Base-by-base conservation (phyloP, 2,329 filamentous ascomycete species). In the Talaromyces sp. region DNA sequence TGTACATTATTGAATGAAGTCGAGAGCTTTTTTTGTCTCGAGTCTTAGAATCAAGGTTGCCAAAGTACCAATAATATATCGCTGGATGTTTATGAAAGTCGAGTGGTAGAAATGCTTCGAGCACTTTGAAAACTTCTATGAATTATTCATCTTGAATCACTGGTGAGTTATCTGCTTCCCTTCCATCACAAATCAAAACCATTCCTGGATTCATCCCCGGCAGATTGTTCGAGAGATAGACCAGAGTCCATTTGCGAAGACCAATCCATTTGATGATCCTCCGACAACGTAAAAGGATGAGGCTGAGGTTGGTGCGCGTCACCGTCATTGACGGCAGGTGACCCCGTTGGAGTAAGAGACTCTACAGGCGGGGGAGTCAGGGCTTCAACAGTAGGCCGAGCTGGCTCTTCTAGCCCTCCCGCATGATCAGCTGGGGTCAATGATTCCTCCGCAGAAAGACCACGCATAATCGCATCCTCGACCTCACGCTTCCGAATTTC, bases 381-480 rank as follows among this genome's bases (percentile, higher is more conserved):
- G 6, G 89, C 90, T 76, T 98, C 94, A 65, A 96, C 85, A 70
- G 93, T 88, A 1, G 94, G 93, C 39, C 92, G 88, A 61, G 66
- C n/a, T 14, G 70, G 56, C 76, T 78, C 41, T 49, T 72, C 69
- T n/a, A 24, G 11, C 10, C 47, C 45, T 14, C 24, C 65, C 47
- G 73, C 73, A n/a, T 78, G 67, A 70, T 82, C 35, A 16, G 37
- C 73, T 58, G 82, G 77, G 9, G 81, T 80, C 2, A 82, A 81
- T 3, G 82, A 79, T 10, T 86, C 81, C 9, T 88, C 85, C 1
- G 86, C 85, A 14, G 88, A 87, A 24, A 97, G 84, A 9, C 91
- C 92, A 60, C 90, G 87, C 85, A 99, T 92, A 70, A 99, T 98
- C 58, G 87, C 89, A 69, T 94, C 87, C 77, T 99, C 95, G 8